phyloP scores from a whole-genome alignment of 306 rosid genomes.

The Sicyos edulis region DNA sequence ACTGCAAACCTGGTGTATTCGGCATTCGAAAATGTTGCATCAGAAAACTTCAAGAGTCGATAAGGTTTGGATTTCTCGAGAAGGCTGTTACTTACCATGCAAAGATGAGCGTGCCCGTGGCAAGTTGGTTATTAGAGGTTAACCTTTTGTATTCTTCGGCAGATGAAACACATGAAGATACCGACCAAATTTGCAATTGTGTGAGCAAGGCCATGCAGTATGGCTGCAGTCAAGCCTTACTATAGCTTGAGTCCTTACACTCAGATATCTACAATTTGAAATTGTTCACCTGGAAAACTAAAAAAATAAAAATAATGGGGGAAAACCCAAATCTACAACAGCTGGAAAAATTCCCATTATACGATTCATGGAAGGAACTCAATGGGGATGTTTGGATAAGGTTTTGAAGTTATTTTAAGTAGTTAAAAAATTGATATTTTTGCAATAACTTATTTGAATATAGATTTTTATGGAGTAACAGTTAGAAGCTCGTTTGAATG shows the following conservation, averaged over 20 bases:
- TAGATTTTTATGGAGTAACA: no score
- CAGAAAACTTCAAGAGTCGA: no score
- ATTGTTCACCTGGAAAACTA: conserved; percentile 43
- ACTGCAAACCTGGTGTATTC: conserved; percentile 5
- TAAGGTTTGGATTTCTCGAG: no score
- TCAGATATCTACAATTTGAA: no score
- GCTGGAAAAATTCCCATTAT: background rate
- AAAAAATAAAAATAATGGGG: background rate
- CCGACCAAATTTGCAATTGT: conserved; percentile 54
- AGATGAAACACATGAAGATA: conserved; percentile 35
- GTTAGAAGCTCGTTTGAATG: no score
- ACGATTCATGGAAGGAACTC: background rate
- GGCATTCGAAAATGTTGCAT: background rate
- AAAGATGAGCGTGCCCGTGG: conserved; percentile 33
- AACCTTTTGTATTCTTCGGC: no score
- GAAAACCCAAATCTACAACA: background rate
- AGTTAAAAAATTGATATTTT: no score
- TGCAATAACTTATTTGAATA: no score
- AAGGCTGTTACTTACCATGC: conserved; percentile 44
- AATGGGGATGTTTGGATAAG: no score
- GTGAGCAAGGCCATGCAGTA: conserved; percentile 42
- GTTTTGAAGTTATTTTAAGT: no score
- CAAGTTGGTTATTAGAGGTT: no score
- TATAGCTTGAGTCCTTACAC: conserved; percentile 35
- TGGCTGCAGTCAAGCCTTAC: conserved; percentile 62